Evolutionary conservation across 257 asterid genomes (phyloP).

Genomic region (Capsicum pubescens): DNA sequence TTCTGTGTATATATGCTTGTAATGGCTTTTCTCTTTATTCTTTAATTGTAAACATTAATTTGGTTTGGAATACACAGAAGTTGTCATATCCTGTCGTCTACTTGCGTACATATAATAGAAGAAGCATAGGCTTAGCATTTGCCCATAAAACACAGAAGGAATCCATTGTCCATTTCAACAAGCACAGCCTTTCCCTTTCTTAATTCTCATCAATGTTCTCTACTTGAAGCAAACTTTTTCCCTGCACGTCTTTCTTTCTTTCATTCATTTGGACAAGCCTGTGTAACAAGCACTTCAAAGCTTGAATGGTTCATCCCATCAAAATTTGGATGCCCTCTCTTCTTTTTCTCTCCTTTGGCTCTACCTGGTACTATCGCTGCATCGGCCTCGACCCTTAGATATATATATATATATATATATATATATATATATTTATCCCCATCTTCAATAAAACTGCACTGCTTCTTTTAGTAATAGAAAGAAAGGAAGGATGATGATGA

Average conservation of each 20-base stretch:
- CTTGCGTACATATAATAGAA: background rate
- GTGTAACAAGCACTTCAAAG: background rate
- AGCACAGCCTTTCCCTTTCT: background rate
- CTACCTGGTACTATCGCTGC: conserved; percentile 41
- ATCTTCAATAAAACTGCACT: background rate
- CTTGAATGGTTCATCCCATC: conserved; percentile 24
- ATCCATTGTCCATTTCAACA: conserved; percentile 12
- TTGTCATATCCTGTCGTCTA: conserved; percentile 8
- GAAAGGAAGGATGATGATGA: background rate
- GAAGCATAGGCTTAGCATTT: background rate
- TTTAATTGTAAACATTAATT: conserved; percentile 16
- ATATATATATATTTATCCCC: background rate
- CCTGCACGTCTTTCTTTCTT: background rate
- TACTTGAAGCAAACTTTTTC: background rate
- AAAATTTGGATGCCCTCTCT: conserved; percentile 6
- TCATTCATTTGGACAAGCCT: background rate
- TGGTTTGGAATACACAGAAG: background rate
- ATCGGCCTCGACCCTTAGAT: conserved; percentile 37
- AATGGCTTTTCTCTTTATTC: background rate
- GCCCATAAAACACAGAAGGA: conserved; percentile 7
- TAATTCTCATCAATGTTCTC: background rate
- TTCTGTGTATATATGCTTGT: background rate
- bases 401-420: no score
- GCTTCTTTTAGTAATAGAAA: background rate
- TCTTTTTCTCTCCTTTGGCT: conserved; percentile 13